Evolutionary conservation across 1,284 basidiomycete species (phyloP).

Genomic region (Spongiforma sp.): DNA sequence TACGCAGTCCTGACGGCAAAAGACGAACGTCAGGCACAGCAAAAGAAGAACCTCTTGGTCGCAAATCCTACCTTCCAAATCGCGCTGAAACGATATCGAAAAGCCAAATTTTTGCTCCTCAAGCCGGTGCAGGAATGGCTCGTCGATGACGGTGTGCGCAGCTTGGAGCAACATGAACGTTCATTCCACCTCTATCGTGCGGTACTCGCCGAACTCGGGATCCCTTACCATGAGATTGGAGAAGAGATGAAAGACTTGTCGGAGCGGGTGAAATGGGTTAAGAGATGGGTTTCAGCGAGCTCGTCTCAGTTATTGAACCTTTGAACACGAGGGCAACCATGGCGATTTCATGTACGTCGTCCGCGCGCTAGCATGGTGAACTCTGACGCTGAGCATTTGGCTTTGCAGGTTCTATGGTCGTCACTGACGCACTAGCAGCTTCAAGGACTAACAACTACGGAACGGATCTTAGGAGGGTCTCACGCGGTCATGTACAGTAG

Average conservation of each 20-base stretch:
- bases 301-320: slow-evolving; percentile 11
- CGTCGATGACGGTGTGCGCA: slow-evolving; percentile 65
- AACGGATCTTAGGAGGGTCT: slow-evolving; percentile 4
- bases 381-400: slow-evolving; percentile 3
- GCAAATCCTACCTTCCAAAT: slow-evolving; percentile 44
- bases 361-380: neutral
- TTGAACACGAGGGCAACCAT: slow-evolving; percentile 11
- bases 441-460: neutral
- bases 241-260: slow-evolving; percentile 43
- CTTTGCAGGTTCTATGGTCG: neutral
- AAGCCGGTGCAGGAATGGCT: slow-evolving; percentile 61
- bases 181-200: slow-evolving; percentile 46
- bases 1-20: slow-evolving; percentile 57
- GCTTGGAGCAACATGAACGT: slow-evolving; percentile 52
- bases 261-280: slow-evolving; percentile 35
- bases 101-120: slow-evolving; percentile 54
- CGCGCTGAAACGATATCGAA: slow-evolving; percentile 48
- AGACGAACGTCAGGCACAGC: slow-evolving; percentile 40
- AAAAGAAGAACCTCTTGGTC: slow-evolving; percentile 42
- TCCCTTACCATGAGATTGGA: slow-evolving; percentile 54
- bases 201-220: slow-evolving; percentile 49
- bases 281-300: slow-evolving; percentile 15
- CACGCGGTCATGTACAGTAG: slow-evolving; percentile 17
- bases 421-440: neutral
- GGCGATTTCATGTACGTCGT: slow-evolving; percentile 2